Evolutionary conservation across 257 asterid genomes (phyloP), one percentile per base, ranked within the genome.

Genomic region (Rhazya stricta): DNA sequence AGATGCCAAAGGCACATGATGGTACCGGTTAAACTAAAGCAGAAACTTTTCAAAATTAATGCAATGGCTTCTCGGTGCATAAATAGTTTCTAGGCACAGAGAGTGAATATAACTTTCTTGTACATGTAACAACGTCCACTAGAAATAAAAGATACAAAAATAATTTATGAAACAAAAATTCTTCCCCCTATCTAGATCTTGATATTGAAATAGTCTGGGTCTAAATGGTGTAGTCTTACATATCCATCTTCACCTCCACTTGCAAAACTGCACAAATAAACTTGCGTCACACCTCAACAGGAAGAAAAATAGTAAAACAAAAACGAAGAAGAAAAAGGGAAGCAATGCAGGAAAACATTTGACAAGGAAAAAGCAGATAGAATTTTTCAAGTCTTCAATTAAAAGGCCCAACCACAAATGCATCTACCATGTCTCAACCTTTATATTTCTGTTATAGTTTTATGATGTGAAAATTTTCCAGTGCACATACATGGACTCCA

Each of bases 201-300:
- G 91, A 91, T 94, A 69, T 85, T 83, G 83, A 91, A 94, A 85
- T 91, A 94, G 48, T 91, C 97, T 48, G 80, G 83, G 83, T 92
- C 97, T 61, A 94, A 87, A 75, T 94, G 97, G 80, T 94, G 97
- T 74, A 94, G 78, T 78, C 98, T 80, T 67, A 94, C 98, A 29
- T 89, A 91, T 42, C 98, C 98, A 77, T 94, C 98, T 85, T 94
- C 98, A 37, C 97, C 97, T 45, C 97, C 98, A 57, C 97, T 91
- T 6, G 98, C 83, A 74, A 94, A 94, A 77, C 98, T 90, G 81
- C 48, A 18, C 23, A 65, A n/a, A 69, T 4, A n/a, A 19, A 5
- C 9, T 23, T 29, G 37, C 18, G 9, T 43, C 2, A 43, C 46
- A 42, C 10, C 61, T 18, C 61, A 30, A 45, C 30, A 32, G 46